phyloP scores from a whole-genome alignment of 495 filamentous ascomycete species.

The Penicillium subrubescens region DNA sequence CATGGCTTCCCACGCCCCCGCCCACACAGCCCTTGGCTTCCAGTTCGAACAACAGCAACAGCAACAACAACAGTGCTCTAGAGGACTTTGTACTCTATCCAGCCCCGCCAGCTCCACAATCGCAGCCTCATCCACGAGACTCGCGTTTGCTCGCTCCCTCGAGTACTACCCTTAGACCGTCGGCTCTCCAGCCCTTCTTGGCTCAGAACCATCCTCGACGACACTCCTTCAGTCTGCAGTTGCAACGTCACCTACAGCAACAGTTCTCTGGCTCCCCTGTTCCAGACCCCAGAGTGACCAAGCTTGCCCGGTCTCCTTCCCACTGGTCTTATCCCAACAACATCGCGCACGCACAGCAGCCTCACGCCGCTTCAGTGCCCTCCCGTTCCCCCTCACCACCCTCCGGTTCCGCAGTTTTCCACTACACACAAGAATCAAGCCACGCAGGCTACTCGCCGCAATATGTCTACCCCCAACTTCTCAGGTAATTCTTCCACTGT shows the following conservation, averaged over 20 bases:
- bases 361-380: conserved; percentile 38
- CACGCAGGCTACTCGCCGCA: conserved; percentile 30
- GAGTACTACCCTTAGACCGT: conserved; percentile 45
- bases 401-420: conserved; percentile 51
- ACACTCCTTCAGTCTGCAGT: conserved; percentile 39
- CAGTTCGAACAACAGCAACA: conserved; percentile 42
- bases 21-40: conserved; percentile 47
- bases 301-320: conserved; percentile 46
- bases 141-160: conserved; percentile 37
- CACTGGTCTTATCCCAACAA: conserved; percentile 45
- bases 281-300: conserved; percentile 41
- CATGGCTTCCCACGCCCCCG: conserved; percentile 63
- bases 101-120: conserved; percentile 29
- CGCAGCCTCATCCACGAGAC: conserved; percentile 40
- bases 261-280: conserved; percentile 39
- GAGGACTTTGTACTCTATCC: conserved; percentile 55
- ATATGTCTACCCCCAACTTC: conserved; percentile 48
- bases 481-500: conserved; percentile 22
- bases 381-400: conserved; percentile 48
- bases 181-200: conserved; percentile 37
- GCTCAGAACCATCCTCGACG: conserved; percentile 39
- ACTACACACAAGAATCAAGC: conserved; percentile 39
- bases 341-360: conserved; percentile 36
- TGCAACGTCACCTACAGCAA: conserved; percentile 41
- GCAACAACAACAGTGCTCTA: conserved; percentile 45